phyloP scores from a whole-genome alignment of 2,329 filamentous ascomycete genomes.

The Pseudocercospora cruenta region DNA sequence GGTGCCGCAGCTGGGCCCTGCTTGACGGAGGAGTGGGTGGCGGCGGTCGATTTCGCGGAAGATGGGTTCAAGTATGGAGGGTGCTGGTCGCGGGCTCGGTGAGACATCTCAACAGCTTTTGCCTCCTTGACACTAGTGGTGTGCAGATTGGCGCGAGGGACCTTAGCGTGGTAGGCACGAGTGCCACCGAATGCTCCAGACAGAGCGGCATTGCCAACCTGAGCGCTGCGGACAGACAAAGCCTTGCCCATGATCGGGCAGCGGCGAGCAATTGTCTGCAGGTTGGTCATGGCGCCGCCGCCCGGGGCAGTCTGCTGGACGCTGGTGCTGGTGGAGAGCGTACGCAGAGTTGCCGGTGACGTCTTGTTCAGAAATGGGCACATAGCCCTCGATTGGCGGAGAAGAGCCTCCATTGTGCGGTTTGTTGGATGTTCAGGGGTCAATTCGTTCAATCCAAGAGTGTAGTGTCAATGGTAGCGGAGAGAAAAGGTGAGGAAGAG shows the following conservation, averaged over 20 bases:
- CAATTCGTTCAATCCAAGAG: not conserved
- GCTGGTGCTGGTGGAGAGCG: slow-evolving; percentile 75
- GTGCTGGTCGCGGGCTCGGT: slow-evolving; percentile 28
- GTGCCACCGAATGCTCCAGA: slow-evolving; percentile 55
- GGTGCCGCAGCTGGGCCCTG: slow-evolving; percentile 48
- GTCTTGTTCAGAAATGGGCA: slow-evolving; percentile 97
- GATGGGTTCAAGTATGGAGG: slow-evolving; percentile 26
- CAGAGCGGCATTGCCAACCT: slow-evolving; percentile 50
- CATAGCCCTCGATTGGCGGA: slow-evolving; percentile 94
- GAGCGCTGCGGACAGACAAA: slow-evolving; percentile 71
- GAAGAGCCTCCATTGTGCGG: slow-evolving; percentile 79
- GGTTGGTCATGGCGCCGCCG: slow-evolving; percentile 93
- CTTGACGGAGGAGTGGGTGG: slow-evolving; percentile 17
- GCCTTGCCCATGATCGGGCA: slow-evolving; percentile 99
- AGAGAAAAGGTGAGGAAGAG: not conserved
- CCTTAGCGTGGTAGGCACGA: slow-evolving; percentile 52
- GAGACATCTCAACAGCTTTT: slow-evolving; percentile 67
- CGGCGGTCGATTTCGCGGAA: slow-evolving; percentile 16
- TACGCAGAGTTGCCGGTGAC: slow-evolving; percentile 85
- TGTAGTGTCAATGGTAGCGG: not conserved
- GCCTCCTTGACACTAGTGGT: slow-evolving; percentile 78
- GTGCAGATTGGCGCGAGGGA: slow-evolving; percentile 75
- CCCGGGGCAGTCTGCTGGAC: slow-evolving; percentile 67
- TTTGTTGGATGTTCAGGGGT: not conserved
- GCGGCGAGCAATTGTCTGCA: slow-evolving; percentile 89